These are phyloP conservation scores for Penicillium palitans DNA, from an alignment of 2,329 filamentous ascomycete species.

Conservation along the genomic window DNA sequence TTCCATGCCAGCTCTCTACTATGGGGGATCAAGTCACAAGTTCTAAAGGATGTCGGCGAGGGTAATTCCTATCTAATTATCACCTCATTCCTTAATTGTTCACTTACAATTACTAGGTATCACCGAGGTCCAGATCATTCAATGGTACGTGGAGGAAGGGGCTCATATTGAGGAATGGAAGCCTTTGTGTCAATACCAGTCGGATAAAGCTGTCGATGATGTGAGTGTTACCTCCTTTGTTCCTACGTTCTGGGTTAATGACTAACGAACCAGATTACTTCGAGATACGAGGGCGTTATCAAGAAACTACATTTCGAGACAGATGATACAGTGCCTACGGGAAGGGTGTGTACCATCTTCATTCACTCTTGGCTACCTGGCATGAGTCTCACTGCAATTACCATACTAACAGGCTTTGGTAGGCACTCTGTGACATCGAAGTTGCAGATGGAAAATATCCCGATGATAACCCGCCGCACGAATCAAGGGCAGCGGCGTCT, in stretches of 20 bases:
- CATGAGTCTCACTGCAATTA: background rate
- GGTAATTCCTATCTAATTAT: conserved; percentile 26
- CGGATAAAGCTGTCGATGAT: conserved; percentile 80
- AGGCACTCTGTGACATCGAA: conserved; percentile 92
- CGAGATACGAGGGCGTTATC: conserved; percentile 89
- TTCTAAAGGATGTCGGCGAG: conserved; percentile 47
- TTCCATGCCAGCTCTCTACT: conserved; percentile 40
- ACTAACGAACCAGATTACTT: conserved; percentile 75
- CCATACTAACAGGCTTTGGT: conserved; percentile 15
- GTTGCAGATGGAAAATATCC: conserved; percentile 74
- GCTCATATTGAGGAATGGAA: conserved; percentile 97
- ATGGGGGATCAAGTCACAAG: conserved; percentile 41
- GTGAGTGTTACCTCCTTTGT: conserved; percentile 35
- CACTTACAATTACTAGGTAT: conserved; percentile 64
- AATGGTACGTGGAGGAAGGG: conserved; percentile 98
- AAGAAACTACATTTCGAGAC: conserved; percentile 95
- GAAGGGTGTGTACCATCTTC: conserved; percentile 53
- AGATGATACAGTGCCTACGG: conserved; percentile 94
- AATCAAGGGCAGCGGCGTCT: conserved; percentile 28
- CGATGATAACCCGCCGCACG: conserved; percentile 51
- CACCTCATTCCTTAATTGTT: background rate
- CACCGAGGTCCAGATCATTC: conserved; percentile 96
- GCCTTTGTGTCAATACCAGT: conserved; percentile 95
- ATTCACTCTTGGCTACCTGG: background rate
- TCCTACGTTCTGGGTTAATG: background rate